Evolutionary conservation across 2,329 filamentous ascomycete species (phyloP), one percentile per base, ranked within the genome.

Genomic region (Tolypocladium endophyticum): DNA sequence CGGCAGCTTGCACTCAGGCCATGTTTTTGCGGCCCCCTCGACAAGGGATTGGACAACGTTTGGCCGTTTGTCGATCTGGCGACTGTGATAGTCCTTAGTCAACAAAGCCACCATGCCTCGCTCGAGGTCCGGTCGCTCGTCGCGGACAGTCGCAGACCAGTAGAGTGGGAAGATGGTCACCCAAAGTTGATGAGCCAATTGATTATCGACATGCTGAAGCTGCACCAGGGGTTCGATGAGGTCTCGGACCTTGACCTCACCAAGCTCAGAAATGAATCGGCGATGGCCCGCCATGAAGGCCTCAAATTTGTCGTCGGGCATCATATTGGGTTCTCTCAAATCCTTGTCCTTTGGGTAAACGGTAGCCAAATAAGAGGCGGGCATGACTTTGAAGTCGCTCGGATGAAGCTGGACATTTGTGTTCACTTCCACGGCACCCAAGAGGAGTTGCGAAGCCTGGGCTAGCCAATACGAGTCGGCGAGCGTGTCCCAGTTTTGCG

Each of bases 401-500:
- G 81, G 71, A 66, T 97, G 87, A 57, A 99, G 79, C 65, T 91
- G 88, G 36, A 91, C 84, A 18, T 83, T 80, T n/a, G 83, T 82
- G 65, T 89, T 90, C 80, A 90, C 87, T 71, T 99, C 94, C 50
- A 97, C 83, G 8, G 90, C 92, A 20, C 94, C 92, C 64, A 99
- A 85, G 59, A 99, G 84, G 47, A 99, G 80, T 68, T 99, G 94
- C 23, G 92, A 92, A 39, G 95, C 93, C 74, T 99, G 94, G 47
- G 92, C 88, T 56, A 99, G 79, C 95, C 95, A 99, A 76, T 96
- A 99, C 1, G 90, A 96, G 67, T 99, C 94, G 2, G 86, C 87
- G 55, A 99, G 80, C 0, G 90, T 95, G 71, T 97, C 93, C 94
- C 94, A 99, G 67, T 97, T 97, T 71, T 99, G 95, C 30, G 89